Conservation (phyloP, 352 stramenopile species). For the Pythium aquatile region DNA sequence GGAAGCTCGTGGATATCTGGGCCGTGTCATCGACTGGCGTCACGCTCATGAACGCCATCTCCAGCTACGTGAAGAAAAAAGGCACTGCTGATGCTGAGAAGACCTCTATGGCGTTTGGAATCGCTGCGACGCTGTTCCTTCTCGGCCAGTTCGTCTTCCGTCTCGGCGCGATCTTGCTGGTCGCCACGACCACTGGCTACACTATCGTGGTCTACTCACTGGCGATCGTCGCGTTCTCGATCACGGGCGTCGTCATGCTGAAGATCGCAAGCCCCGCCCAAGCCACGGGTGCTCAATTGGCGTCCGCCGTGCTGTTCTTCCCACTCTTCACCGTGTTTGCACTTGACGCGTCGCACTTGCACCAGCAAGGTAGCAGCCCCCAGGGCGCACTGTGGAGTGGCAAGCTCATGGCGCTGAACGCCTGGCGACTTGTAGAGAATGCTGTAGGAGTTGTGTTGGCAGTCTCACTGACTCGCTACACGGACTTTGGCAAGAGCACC, state of each 20-base stretch:
- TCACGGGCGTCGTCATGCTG: slow-evolving; percentile 34
- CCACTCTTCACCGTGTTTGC: slow-evolving; percentile 67
- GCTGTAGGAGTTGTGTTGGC: slow-evolving; percentile 39
- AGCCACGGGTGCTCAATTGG: slow-evolving; percentile 35
- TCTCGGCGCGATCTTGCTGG: slow-evolving; percentile 54
- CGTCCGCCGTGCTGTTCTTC: slow-evolving; percentile 55
- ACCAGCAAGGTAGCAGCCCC: slow-evolving; percentile 31
- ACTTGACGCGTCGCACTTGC: slow-evolving; percentile 50
- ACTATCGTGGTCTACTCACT: slow-evolving; percentile 38
- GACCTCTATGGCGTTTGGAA: slow-evolving; percentile 18
- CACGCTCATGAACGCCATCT: slow-evolving; percentile 46
- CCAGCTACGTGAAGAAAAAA: slow-evolving; percentile 32
- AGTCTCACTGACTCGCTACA: slow-evolving; percentile 46
- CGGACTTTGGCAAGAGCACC: slow-evolving; percentile 51
- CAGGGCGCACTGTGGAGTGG: slow-evolving; percentile 33
- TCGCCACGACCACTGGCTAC: slow-evolving; percentile 59
- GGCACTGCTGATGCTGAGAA: background rate
- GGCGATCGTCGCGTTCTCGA: slow-evolving; percentile 35
- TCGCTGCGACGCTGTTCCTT: slow-evolving; percentile 46
- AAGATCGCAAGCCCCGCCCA: slow-evolving; percentile 41
- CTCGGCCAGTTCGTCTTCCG: slow-evolving; percentile 62
- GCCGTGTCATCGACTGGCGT: slow-evolving; percentile 51
- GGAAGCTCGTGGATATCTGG: slow-evolving; percentile 60
- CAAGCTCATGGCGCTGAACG: slow-evolving; percentile 42
- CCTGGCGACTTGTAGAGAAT: slow-evolving; percentile 63